Conservation (phyloP, 371 early-diverging fungal genomes). For the Sporodiniella umbellata region DNA sequence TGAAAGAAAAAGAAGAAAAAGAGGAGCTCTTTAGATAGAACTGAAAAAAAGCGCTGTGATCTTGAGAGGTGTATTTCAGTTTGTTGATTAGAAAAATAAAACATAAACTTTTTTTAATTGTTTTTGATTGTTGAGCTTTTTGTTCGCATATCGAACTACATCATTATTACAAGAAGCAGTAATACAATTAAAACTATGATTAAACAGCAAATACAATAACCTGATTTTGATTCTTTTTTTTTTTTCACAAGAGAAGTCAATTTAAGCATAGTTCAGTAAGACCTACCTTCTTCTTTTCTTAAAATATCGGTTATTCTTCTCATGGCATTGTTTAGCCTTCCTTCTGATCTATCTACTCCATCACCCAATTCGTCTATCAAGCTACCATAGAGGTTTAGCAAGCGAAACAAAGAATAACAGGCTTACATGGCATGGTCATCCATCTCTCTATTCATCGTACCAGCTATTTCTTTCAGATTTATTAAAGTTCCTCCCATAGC, state of each 20-base stretch:
- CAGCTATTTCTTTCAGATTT: constrained; percentile 62
- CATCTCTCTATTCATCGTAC: constrained; percentile 58
- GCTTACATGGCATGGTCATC: constrained; percentile 58
- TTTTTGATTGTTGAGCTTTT: too few species aligned
- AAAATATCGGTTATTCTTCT: constrained; percentile 50
- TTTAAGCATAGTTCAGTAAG: not conserved
- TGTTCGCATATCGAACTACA: too few species aligned
- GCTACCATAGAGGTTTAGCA: constrained; percentile 18
- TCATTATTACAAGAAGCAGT: constrained; percentile 49
- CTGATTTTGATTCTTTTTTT: constrained; percentile 52
- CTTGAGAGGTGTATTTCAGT: too few species aligned
- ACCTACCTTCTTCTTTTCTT: constrained; percentile 59
- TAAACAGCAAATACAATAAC: constrained; percentile 59
- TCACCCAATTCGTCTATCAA: constrained; percentile 60
- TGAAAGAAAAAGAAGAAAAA: too few species aligned
- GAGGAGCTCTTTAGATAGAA: too few species aligned
- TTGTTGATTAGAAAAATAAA: too few species aligned
- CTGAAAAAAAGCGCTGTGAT: too few species aligned
- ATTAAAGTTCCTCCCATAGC: constrained; percentile 56
- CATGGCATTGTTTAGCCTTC: constrained; percentile 53
- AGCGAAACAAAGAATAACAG: not conserved
- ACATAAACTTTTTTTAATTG: too few species aligned
- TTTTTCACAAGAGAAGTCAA: too few species aligned
- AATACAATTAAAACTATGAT: constrained; percentile 57
- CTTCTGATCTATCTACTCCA: constrained; percentile 53